A percentile compares a stretch with the other conserved stretches of the same genome.
Evolutionary conservation across 176 grass and related monocot genomes (phyloP).

Genomic region (Saccharum officinarum): DNA sequence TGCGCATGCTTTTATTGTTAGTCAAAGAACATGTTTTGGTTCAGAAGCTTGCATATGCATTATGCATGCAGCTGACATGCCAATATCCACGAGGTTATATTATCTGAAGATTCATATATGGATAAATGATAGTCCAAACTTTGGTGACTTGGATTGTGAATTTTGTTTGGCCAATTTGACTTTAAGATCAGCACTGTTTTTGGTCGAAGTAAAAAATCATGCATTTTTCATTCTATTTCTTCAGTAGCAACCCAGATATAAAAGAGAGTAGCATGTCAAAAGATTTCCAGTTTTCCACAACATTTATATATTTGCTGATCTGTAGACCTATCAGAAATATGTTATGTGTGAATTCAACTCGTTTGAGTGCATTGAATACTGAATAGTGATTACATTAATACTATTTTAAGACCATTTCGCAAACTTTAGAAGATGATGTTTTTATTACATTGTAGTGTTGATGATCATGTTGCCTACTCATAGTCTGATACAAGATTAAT

Average conservation of each 20-base stretch:
- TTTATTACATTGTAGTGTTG: background rate
- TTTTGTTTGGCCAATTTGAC: background rate
- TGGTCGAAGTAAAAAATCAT: background rate
- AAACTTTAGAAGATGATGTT: background rate
- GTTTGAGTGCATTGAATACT: background rate
- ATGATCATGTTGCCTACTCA: background rate
- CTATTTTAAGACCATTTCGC: background rate
- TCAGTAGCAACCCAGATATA: background rate
- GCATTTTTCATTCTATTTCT: background rate
- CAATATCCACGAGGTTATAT: background rate
- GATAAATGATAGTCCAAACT: background rate
- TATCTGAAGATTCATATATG: background rate
- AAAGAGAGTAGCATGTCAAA: background rate
- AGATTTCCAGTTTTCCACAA: background rate
- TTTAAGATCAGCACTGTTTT: background rate
- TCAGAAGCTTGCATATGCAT: background rate
- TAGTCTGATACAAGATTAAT: background rate
- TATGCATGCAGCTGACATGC: background rate
- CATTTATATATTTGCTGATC: background rate
- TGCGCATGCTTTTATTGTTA: background rate
- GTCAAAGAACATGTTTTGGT: background rate
- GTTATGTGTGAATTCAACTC: background rate
- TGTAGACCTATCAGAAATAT: constrained; percentile 28
- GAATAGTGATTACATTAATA: background rate
- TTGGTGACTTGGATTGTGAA: background rate